phyloP scores from a whole-genome alignment of 208 protist species.

The Spironucleus salmonicida region DNA sequence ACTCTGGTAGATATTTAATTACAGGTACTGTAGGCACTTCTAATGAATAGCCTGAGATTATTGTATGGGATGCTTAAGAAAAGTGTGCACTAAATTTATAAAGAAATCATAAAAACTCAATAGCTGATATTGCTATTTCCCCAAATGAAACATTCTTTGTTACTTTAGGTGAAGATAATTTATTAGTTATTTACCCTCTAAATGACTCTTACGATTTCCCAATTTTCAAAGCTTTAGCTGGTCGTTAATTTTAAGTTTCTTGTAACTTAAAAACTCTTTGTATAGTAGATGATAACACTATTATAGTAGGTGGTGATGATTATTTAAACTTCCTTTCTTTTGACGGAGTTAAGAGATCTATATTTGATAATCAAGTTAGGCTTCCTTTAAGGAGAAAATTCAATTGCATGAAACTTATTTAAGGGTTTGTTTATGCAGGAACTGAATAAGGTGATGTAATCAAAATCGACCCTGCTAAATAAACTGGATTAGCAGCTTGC shows the following conservation, averaged over 20 bases:
- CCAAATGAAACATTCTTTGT: slow-evolving; percentile 14
- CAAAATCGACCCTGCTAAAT: background rate
- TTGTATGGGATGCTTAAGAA: slow-evolving; percentile 6
- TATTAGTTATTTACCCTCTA: background rate
- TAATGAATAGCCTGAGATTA: background rate
- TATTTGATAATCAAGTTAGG: slow-evolving; percentile 1
- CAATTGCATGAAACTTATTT: background rate
- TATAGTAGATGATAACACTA: background rate
- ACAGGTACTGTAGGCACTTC: background rate
- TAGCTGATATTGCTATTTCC: slow-evolving; percentile 7
- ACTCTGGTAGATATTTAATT: slow-evolving; percentile 16
- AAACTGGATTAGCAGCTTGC: background rate
- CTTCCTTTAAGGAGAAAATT: background rate
- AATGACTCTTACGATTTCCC: background rate
- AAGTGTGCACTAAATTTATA: background rate
- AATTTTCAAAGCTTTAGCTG: slow-evolving; percentile 4
- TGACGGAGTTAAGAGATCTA: background rate
- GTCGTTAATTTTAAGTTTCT: background rate
- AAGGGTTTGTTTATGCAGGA: background rate
- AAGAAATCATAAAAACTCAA: background rate
- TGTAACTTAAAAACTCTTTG: background rate
- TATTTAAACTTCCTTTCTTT: background rate
- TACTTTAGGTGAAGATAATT: slow-evolving; percentile 14
- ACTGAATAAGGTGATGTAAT: slow-evolving; percentile 23
- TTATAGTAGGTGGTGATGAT: slow-evolving; percentile 18